Evolutionary conservation across 164 flowering plant genomes (phyloP), one percentile per base, ranked within the genome.

Genomic region (Aristolochia contorta): DNA sequence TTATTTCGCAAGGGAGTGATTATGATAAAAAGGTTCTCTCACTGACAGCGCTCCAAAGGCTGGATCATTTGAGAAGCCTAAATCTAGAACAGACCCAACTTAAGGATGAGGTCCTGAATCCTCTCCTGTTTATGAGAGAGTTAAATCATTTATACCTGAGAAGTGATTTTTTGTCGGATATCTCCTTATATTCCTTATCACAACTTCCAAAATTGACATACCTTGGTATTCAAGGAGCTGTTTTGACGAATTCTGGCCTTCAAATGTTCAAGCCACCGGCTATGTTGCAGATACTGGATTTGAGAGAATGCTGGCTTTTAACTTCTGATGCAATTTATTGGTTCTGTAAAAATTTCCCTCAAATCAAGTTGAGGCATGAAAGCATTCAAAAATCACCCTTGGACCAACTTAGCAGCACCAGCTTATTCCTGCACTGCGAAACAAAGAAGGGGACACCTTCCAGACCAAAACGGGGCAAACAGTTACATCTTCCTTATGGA

Each of bases 291-390:
- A 57, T 58, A 16, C 71, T 93, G 54, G 95, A 93, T 66, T 64
- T 93, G 59, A 77, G 74, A 30, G 97, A 87, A 51, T 86, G 96
- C 69, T 93, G 97, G 99, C 91, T 93, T 55, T 67, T 93, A 66
- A 79, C 91, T 7, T 61, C 73, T 64, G 89, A 82, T 59, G 76
- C 64, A 41, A 51, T 90, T 32, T 59, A 60, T 23, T 32, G 27
- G 19, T 93, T 86, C 70, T 66, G 81, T 61, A 71, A 61, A 32
- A 74, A 19, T 37, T 60, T 84, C 63, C 91, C 96, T 54, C 73
- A 63, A 46, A 62, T 93, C 46, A 79, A 79, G 56, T 75, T 93
- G 55, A 73, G 67, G 65, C 99, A 93, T 71, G 99, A 88, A 66
- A 79, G 55, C 59, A 56, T 68, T 47, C 68, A 25, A n/a, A 20